Evolutionary conservation across 2,329 filamentous ascomycete genomes (phyloP), one percentile per base, ranked within the genome.

Genomic region (Pestalotiopsis sp.): DNA sequence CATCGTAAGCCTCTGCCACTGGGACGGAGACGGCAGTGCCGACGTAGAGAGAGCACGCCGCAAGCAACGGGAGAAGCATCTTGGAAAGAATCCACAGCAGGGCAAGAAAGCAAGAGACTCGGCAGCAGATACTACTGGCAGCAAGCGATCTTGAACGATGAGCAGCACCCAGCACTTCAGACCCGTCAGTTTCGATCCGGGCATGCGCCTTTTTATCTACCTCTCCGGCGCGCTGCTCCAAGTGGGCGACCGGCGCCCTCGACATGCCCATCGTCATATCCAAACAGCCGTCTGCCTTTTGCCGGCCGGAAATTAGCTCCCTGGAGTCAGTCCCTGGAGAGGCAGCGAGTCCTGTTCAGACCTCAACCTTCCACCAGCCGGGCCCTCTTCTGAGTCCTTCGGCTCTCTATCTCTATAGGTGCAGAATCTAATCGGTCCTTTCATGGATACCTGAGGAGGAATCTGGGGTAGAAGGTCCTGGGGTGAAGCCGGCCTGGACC

Each of bases 51-150:
- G 63, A 68, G 62, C 66, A 70, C 64, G 68, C 57, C 36, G 67
- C 67, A 27, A 69, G 65, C 12, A 69, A 57, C 31, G 65, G 56
- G 14, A 69, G 66, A 25, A 64, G 57, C 68, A 69, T 67, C 38
- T 49, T 65, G 68, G 56, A 39, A 56, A 45, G n/a, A 11, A 57
- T 45, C 17, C 27, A 57, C 13, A 66, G 39, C 41, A 66, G 23
- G 9, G 39, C 45, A 31, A 66, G n/a, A 27, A 14, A 61, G 27
- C 31, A 61, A 36, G 36, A 36, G 36, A 61, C 25, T 41, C 36
- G 59, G n/a, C 31, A 36, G n/a, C 14, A 36, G n/a, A 61, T 36
- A 58, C 6, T 7, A 58, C 23, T 23, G 17, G 23, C 56, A 23
- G 23, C 56, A 13, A 31, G 31, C 31, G 6, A 31, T 7, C 31